Percentiles rank a stretch among this genome's conserved stretches.
phyloP scores from a whole-genome alignment of 208 protist genomes.

The Trypanosoma melophagium region DNA sequence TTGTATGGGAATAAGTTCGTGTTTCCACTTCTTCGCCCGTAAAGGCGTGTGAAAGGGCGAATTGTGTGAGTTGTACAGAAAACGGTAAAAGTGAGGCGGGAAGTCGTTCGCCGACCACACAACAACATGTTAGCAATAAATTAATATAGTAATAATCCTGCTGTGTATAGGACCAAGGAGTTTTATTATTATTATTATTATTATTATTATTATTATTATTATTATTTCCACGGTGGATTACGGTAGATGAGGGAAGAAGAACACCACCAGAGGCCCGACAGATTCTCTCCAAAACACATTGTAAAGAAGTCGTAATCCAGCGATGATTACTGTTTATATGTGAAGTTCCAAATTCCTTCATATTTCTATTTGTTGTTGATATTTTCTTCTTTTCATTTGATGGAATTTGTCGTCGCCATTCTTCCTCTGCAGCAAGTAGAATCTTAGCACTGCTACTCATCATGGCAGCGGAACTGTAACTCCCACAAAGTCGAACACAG shows the following conservation, averaged over 20 bases:
- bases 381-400: background rate
- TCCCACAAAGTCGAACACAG: background rate
- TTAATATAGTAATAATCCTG: constrained; percentile 23
- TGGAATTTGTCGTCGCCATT: background rate
- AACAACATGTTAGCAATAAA: constrained; percentile 14
- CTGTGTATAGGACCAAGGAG: background rate
- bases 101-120: constrained; percentile 1
- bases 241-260: background rate
- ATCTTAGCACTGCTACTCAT: constrained; percentile 21
- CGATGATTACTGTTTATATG: background rate
- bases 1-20: too few species aligned
- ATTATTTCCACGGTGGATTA: background rate
- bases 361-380: background rate
- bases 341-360: background rate
- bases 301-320: constrained; percentile 1
- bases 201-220: background rate
- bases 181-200: background rate
- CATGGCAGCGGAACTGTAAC: constrained; percentile 1
- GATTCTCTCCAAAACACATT: constrained; percentile 2
- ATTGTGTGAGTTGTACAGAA: constrained; percentile 14
- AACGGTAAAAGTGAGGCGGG: constrained; percentile 7
- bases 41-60: constrained; percentile 13
- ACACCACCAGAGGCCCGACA: background rate
- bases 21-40: background rate
- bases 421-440: constrained; percentile 5